phyloP scores from a whole-genome alignment of 2,329 filamentous ascomycete genomes.

The Epichloe coenophiala region DNA sequence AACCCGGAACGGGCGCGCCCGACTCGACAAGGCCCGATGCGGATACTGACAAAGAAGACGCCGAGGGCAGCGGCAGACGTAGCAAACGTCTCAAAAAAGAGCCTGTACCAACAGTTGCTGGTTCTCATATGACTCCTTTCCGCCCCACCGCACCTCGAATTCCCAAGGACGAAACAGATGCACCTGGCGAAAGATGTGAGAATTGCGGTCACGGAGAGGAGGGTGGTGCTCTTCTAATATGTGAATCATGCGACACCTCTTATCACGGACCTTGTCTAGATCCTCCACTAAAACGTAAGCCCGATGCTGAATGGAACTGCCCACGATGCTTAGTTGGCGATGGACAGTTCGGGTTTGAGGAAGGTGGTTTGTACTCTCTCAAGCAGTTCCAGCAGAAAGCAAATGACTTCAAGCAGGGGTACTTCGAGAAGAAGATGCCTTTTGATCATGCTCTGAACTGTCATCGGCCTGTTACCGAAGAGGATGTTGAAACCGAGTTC shows the following conservation, averaged over 20 bases:
- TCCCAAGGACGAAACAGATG: constrained; percentile 36
- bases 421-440: constrained; percentile 83
- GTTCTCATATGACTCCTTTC: constrained; percentile 92
- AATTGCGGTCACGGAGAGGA: constrained; percentile 72
- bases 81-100: constrained; percentile 93
- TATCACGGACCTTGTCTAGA: constrained; percentile 85
- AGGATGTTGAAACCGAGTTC: constrained; percentile 92
- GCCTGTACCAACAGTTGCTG: constrained; percentile 71
- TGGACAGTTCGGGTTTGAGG: constrained; percentile 93
- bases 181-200: constrained; percentile 60
- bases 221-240: constrained; percentile 57
- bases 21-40: constrained; percentile 35
- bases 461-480: constrained; percentile 72
- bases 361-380: constrained; percentile 88
- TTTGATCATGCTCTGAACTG: constrained; percentile 75
- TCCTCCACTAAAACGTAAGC: constrained; percentile 62
- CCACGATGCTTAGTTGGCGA: constrained; percentile 90
- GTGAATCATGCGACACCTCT: constrained; percentile 82
- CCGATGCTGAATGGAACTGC: constrained; percentile 90
- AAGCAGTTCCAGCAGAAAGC: constrained; percentile 95
- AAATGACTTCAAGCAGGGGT: constrained; percentile 83
- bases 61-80: constrained; percentile 57
- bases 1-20: constrained; percentile 41
- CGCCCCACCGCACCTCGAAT: constrained; percentile 64
- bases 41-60: constrained; percentile 40